Base-by-base conservation (phyloP, 371 early-diverging fungal genomes). In the Syncephalastrum racemosum region DNA sequence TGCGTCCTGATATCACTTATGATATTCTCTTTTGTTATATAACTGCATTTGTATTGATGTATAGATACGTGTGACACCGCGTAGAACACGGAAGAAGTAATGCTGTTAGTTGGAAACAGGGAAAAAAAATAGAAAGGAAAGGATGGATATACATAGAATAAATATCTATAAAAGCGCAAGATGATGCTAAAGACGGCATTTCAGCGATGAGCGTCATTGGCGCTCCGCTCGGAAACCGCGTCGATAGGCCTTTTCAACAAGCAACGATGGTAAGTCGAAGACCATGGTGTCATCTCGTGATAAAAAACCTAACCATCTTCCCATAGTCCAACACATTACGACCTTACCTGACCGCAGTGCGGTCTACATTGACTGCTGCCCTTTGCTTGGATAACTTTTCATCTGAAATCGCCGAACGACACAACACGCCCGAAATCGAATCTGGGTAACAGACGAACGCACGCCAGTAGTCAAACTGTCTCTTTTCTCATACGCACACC, bases 351-450 rank as follows among this genome's bases (percentile, higher is more conserved):
- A 85, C 87, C 41, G 97, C 97, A 25, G 97, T 97, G 15, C 92
- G 96, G 39, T 85, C 94, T 25, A 93, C 95, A 16, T 81, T 97
- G 52, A 95, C 94, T 12, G 97, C 97, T 13, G 92, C 96, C 4
- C 73, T 98, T 66, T 97, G 97, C 62, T 74, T 98, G 31, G 95
- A 95, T 67, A 96, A 96, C 85, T 98, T 98, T 77, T 84, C 94
- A 22, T 97, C 97, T 42, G 96, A 97, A 71, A 90, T 95, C 6
- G 97, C 94, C 15, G 98, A 98, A 72, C 83, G 96, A 66, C 98
- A 98, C 84, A 96, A 96, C 70, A 92, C 93, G 71, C 97, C 98
- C 50, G 98, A 98, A 78, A 86, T 98, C 22, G 98, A 98, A 70
- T 94, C 93, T 15, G 80, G 88, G 94, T 93, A 83, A 61, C 59